phyloP scores from a whole-genome alignment of 78 protist species.

The Andalucia godoyi region DNA sequence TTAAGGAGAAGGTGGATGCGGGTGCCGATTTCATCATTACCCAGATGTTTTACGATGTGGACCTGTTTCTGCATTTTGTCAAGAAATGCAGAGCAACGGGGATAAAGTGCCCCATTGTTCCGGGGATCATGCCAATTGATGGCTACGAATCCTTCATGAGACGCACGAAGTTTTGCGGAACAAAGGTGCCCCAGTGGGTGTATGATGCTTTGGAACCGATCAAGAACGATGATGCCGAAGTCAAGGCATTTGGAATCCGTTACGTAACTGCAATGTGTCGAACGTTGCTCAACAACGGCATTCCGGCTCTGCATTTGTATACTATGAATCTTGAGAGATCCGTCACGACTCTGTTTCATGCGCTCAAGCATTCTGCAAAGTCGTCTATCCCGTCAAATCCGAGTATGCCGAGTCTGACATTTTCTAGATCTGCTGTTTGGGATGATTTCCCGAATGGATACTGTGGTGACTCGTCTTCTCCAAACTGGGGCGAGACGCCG shows the following conservation, averaged over 20 bases:
- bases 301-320: conserved; percentile 84
- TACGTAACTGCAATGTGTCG: conserved; percentile 48
- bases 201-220: conserved; percentile 44
- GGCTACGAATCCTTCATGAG: conserved; percentile 55
- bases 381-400: background rate
- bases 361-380: too few relatives aligned
- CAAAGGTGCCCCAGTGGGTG: conserved; percentile 42
- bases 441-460: conserved; percentile 94
- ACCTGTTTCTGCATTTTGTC: conserved; percentile 35
- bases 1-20: conserved; percentile 82
- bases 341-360: conserved; percentile 35
- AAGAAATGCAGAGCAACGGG: conserved; percentile 57
- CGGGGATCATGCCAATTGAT: conserved; percentile 94
- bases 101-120: conserved; percentile 86
- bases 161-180: conserved; percentile 58
- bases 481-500: conserved; percentile 82
- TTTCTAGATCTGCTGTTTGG: conserved; percentile 79
- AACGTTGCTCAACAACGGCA: conserved; percentile 33
- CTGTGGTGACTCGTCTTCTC: conserved; percentile 73
- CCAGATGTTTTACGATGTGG: conserved; percentile 82
- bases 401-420: conserved; percentile 78
- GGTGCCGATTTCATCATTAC: conserved; percentile 92
- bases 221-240: conserved; percentile 74
- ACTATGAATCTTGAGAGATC: conserved; percentile 80
- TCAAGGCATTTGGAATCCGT: conserved; percentile 72